A percentile compares a stretch with the other conserved stretches of the same genome.
These are phyloP conservation scores for Chamaenerion angustifolium DNA, from an alignment of 345 rosid genomes.

Conservation along the genomic window DNA sequence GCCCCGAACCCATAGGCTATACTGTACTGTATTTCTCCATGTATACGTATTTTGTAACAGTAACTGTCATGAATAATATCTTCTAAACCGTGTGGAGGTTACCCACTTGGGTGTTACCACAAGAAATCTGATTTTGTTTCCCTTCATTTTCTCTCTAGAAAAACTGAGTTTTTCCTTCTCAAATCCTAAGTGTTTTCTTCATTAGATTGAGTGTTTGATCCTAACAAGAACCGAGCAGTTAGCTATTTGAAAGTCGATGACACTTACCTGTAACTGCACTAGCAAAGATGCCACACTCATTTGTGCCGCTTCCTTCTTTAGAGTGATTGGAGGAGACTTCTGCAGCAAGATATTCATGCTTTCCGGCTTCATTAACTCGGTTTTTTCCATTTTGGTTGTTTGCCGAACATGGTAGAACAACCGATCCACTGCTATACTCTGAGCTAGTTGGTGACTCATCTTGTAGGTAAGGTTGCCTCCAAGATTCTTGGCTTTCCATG, in stretches of 20 bases:
- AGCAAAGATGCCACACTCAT: constrained; percentile 24
- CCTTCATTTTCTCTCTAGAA: too few species aligned
- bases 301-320: constrained; percentile 23
- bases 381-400: constrained; percentile 31
- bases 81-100: too few species aligned
- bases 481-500: constrained; percentile 49
- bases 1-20: too few species aligned
- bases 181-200: too few species aligned
- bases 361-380: constrained; percentile 21
- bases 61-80: too few species aligned
- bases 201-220: too few species aligned
- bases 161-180: too few species aligned
- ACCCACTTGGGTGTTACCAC: too few species aligned
- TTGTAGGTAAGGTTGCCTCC: constrained; percentile 80
- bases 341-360: constrained; percentile 6
- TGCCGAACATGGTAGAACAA: constrained; percentile 23
- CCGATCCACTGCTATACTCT: constrained; percentile 84
- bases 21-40: too few species aligned
- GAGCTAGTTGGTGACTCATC: constrained; percentile 87
- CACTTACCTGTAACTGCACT: constrained; percentile 31
- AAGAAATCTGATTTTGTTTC: too few species aligned
- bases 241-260: constrained; percentile 9
- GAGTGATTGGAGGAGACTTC: not conserved
- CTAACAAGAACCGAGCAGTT: too few species aligned
- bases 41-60: too few species aligned